phyloP scores from a whole-genome alignment of 768 basidiomycete genomes.

The Naganishia friedmannii region DNA sequence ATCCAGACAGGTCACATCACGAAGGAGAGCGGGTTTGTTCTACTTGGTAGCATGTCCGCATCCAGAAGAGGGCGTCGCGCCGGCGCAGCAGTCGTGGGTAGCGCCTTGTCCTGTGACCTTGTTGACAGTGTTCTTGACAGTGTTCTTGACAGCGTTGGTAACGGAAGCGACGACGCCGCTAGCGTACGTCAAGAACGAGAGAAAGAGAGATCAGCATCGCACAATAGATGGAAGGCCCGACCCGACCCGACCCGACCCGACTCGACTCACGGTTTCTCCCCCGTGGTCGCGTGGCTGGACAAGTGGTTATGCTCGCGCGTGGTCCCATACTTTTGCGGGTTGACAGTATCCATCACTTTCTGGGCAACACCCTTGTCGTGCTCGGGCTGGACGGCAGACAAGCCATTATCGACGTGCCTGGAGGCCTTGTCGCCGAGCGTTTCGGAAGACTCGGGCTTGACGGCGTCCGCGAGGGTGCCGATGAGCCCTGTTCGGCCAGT shows the following conservation, averaged over 20 bases:
- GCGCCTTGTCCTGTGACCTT: slow-evolving; percentile 4
- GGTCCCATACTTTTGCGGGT: slow-evolving; percentile 24
- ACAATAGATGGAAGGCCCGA: too few relatives aligned
- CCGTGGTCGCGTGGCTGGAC: slow-evolving; percentile 2
- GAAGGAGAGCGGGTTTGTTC: too few relatives aligned
- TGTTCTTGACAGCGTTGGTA: slow-evolving; percentile 20
- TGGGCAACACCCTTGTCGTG: slow-evolving; percentile 18
- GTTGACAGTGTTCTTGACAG: slow-evolving; percentile 22
- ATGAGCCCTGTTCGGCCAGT: slow-evolving; percentile 7
- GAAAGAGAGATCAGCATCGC: not conserved
- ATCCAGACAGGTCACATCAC: too few relatives aligned
- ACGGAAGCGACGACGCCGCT: slow-evolving; percentile 7
- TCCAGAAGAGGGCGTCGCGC: too few relatives aligned
- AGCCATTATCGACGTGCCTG: slow-evolving; percentile 6
- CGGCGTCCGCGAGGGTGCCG: slow-evolving; percentile 10
- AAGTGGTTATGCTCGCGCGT: not conserved
- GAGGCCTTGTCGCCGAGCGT: slow-evolving; percentile 18
- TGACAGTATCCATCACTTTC: slow-evolving; percentile 19
- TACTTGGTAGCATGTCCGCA: not conserved
- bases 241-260: too few relatives aligned
- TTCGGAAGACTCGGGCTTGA: slow-evolving; percentile 21
- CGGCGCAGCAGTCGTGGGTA: not conserved
- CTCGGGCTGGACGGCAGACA: slow-evolving; percentile 15
- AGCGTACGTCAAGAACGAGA: too few relatives aligned
- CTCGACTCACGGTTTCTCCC: slow-evolving; percentile 14